phyloP scores from a whole-genome alignment of 225 moss, liverwort and hornwort species.

The Sphagnum contortum region DNA sequence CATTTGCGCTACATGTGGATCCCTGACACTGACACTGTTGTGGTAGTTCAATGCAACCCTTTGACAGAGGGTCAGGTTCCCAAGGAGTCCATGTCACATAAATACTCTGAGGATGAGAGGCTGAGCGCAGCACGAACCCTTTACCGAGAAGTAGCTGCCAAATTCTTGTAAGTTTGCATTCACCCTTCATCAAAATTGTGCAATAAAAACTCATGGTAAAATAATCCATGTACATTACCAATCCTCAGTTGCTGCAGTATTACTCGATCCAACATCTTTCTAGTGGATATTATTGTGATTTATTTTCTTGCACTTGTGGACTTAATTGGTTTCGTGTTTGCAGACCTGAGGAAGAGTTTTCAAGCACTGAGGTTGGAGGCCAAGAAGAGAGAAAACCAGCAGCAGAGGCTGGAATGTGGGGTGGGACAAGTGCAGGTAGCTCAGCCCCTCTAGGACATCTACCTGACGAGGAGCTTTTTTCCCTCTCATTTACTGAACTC shows the following conservation, averaged over 20 bases:
- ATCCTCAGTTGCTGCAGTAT: too few species aligned
- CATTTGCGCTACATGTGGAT: conserved; percentile 97
- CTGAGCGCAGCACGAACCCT: conserved; percentile 38
- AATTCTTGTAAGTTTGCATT: conserved; percentile 37
- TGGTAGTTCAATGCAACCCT: conserved; percentile 80
- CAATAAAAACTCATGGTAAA: background rate
- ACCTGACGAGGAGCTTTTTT: conserved; percentile 59
- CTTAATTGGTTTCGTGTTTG: too few species aligned
- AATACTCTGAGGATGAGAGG: conserved; percentile 58
- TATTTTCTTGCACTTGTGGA: too few species aligned
- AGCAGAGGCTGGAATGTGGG: conserved; percentile 37
- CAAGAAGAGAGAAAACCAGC: conserved; percentile 19
- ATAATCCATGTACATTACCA: too few species aligned
- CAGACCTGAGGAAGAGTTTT: conserved; percentile 17
- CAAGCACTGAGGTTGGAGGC: conserved; percentile 13
- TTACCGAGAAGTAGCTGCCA: conserved; percentile 46
- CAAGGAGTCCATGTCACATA: conserved; percentile 37
- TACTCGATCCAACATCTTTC: too few species aligned
- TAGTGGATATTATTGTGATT: too few species aligned
- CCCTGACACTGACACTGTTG: conserved; percentile 75
- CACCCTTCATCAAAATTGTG: background rate
- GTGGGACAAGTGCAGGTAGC: conserved; percentile 36
- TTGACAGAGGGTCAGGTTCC: conserved; percentile 40
- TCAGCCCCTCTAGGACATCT: conserved; percentile 32
- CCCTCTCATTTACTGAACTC: conserved; percentile 76